Evolutionary conservation across 202 grass and related monocot genomes (phyloP), one percentile per base, ranked within the genome.

Genomic region (Panicum hallii): DNA sequence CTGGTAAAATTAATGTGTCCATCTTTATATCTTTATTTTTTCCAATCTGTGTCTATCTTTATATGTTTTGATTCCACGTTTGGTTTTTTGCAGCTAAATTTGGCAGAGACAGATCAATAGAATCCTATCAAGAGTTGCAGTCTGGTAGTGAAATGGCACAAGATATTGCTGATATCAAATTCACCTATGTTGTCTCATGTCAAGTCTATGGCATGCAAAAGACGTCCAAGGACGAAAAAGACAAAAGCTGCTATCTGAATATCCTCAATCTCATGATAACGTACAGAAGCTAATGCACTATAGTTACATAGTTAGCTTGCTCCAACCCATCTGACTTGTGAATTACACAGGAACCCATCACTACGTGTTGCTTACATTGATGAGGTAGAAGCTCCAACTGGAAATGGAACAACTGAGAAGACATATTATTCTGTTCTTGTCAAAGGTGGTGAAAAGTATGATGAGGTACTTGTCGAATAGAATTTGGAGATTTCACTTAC

Each of bases 381-480:
- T 79, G 97, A 99, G 36, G 79, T 75, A 75, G 93, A 99, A 76
- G 88, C 78, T 75, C 57, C 23, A 1, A 58, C 75, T 12, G 20
- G 5, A 58, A 70, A 85, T 83, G 93, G 86, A 67, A 85, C 58
- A 50, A 85, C 78, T 85, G 79, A 88, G 83, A 99, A 94, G 79
- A 80, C 78, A 30, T 99, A 97, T 79, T 97, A 93, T 90, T 99
- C 97, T 61, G 97, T 99, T 91, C 97, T 99, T 91, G 93, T 99
- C 68, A 99, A 99, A 91, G 97, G 92, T 47, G 86, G 80, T 79
- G 91, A 93, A 28, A 99, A 93, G 45, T 94, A 85, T 74, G 97
- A 99, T 82, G 90, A 99, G 93, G 97, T 99, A 85, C 40, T 30
- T 50, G 2, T 48, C 23, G 13, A 46, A 73, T 30, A 74, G 30